A percentile compares a stretch with the other conserved stretches of the same genome.
Evolutionary conservation across 2,329 filamentous ascomycete species (phyloP).

Genomic region (Rasamsonia emersonii): DNA sequence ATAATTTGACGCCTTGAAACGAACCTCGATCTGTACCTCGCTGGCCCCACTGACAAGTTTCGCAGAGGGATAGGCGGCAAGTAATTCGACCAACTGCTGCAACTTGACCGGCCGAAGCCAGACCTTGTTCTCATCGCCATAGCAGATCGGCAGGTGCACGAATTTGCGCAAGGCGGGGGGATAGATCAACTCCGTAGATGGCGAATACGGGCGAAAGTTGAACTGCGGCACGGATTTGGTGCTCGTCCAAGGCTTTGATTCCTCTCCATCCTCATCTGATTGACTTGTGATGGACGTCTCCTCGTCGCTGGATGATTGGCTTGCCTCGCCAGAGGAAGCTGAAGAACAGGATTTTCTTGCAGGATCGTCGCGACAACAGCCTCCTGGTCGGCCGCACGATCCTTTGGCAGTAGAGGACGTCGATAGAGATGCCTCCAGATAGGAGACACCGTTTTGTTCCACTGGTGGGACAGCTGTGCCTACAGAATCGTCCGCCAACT

Average conservation of each 20-base stretch:
- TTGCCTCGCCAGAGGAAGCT: constrained; percentile 2
- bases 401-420: constrained; percentile 2
- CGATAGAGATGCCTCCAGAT: constrained; percentile 9
- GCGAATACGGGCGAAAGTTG: constrained; percentile 86
- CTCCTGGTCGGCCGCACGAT: constrained; percentile 19
- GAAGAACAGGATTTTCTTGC: constrained; percentile 6
- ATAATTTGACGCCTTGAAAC: constrained; percentile 92
- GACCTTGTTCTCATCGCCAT: constrained; percentile 88
- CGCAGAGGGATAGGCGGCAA: constrained; percentile 70
- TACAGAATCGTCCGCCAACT: constrained; percentile 41
- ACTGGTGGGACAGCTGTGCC: constrained; percentile 43
- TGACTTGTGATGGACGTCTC: constrained; percentile 3
- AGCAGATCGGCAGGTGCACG: constrained; percentile 69
- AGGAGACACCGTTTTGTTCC: constrained; percentile 45
- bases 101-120: constrained; percentile 89
- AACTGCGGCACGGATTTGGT: constrained; percentile 61
- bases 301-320: constrained; percentile 1
- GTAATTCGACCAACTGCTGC: constrained; percentile 84
- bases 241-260: constrained; percentile 25
- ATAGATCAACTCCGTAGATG: constrained; percentile 91
- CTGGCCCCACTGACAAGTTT: constrained; percentile 95
- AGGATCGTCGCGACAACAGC: constrained; percentile 17
- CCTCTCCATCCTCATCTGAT: constrained; percentile 43
- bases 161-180: constrained; percentile 77
- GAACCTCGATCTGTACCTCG: constrained; percentile 96